Base-by-base conservation (phyloP, 2,329 filamentous ascomycete genomes). In the Pseudocercospora pini-densiflorae region DNA sequence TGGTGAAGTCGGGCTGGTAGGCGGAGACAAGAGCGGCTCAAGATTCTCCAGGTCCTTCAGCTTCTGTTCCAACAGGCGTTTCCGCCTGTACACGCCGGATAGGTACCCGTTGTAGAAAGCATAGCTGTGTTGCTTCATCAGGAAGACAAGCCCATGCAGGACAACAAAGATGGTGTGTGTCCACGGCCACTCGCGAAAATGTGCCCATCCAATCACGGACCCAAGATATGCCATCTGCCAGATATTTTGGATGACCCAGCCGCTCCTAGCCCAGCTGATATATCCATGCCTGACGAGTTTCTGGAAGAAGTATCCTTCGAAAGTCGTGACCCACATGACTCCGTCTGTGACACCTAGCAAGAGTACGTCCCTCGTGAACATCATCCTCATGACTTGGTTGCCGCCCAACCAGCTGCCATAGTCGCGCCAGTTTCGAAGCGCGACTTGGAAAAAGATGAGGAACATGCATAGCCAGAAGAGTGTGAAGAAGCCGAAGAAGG, bases 91-190 rank as follows among this genome's bases (percentile, higher is more conserved):
- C 86, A 92, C 59, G 90, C 79, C 79, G 2, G 77, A 78, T 0
- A 79, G 71, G 68, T 93, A 86, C 6, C 92, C 91, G 72, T 93
- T 94, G 78, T 92, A 93, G 71, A 92, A 92, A 4, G 89, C 85
- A 74, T 92, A 93, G 19, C 89, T 90, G 76, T 93, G 92, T 78
- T 93, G 90, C 81, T 94, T 94, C 92, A 94, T 94, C 24, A 94
- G 76, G 84, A 93, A 90, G 2, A 91, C 87, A 63, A 94, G 80
- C 14, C 88, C 88, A 74, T 94, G 91, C 19, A 94, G 81, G 9
- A 92, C 88, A 59, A 92, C 91, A 77, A 91, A 93, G 19, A 93
- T 89, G 1, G 90, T 92, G 73, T 93, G 91, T 14, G 91, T 92
- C 92, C 92, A 94, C 1, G 91, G 90, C 92, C 91, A 94, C 59